phyloP scores from a whole-genome alignment of 169 alveolate genomes.

The Plasmodium knowlesi region DNA sequence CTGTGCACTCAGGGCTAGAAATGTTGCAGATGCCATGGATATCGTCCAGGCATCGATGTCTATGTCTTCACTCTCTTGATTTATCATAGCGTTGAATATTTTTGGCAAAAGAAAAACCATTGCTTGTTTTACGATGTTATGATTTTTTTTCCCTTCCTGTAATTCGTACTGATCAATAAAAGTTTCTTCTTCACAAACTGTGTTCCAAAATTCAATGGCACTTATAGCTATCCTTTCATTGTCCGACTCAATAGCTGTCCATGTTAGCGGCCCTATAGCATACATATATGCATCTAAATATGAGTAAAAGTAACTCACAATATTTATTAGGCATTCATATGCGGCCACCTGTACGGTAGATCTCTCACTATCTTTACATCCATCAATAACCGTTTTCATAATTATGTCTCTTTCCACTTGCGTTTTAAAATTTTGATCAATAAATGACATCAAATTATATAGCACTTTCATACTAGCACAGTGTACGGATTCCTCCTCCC shows the following conservation, averaged over 20 bases:
- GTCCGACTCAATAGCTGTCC: constrained; percentile 87
- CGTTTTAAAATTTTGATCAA: constrained; percentile 80
- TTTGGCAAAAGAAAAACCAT: constrained; percentile 87
- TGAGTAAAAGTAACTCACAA: constrained; percentile 88
- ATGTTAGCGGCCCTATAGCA: constrained; percentile 87
- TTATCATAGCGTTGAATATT: constrained; percentile 87
- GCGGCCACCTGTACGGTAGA: constrained; percentile 88
- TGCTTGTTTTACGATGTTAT: constrained; percentile 86
- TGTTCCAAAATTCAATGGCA: constrained; percentile 92
- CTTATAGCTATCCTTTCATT: constrained; percentile 89
- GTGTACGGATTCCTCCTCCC: constrained; percentile 76
- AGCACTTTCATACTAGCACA: constrained; percentile 81
- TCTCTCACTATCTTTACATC: constrained; percentile 82
- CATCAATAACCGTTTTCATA: constrained; percentile 84
- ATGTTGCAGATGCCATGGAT: constrained; percentile 94
- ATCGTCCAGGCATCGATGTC: constrained; percentile 93
- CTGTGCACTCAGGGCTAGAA: constrained; percentile 92
- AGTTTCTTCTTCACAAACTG: constrained; percentile 90
- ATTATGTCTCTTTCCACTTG: constrained; percentile 83
- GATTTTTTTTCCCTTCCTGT: constrained; percentile 78
- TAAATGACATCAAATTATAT: constrained; percentile 79
- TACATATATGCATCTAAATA: constrained; percentile 86
- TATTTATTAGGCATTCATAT: constrained; percentile 88
- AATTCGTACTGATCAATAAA: constrained; percentile 69
- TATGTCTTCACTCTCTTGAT: constrained; percentile 88